phyloP scores from a whole-genome alignment of 73 alveolate genomes.

The Stentor coeruleus region DNA sequence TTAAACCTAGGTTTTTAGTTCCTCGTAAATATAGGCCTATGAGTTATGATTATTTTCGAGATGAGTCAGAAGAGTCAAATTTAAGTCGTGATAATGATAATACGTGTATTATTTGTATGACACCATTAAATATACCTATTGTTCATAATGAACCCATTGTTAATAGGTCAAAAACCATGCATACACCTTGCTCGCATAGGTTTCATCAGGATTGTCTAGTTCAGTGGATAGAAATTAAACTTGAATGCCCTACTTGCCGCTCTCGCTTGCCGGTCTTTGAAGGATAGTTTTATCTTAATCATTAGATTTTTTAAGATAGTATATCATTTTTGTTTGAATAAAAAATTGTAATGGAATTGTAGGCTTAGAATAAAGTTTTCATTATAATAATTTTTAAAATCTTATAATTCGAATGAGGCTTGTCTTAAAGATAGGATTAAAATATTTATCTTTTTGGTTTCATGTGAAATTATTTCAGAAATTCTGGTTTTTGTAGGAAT shows the following conservation, averaged over 20 bases:
- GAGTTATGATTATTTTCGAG: constrained; percentile 8
- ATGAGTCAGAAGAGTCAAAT: background rate
- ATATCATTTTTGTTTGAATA: no score
- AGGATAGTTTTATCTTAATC: no score
- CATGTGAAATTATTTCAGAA: no score
- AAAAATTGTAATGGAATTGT: no score
- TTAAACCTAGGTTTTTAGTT: constrained; percentile 3
- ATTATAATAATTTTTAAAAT: no score
- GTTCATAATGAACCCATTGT: background rate
- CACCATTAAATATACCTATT: background rate
- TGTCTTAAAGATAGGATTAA: no score
- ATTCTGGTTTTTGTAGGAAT: no score
- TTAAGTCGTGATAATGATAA: background rate
- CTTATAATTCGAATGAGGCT: no score
- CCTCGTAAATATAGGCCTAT: constrained; percentile 18
- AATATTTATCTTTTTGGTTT: no score
- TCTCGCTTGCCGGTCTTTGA: constrained; percentile 48
- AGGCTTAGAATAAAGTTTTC: no score
- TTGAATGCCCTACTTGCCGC: constrained; percentile 97
- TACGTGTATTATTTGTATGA: constrained; percentile 23
- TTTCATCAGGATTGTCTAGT: constrained; percentile 87
- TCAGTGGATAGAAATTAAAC: constrained; percentile 91
- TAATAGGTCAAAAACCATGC: constrained; percentile 41
- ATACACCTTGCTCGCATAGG: constrained; percentile 93
- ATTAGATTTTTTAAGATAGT: no score